Conservation (phyloP, 192 early-diverging fungal species). For the Backusella sp. region DNA sequence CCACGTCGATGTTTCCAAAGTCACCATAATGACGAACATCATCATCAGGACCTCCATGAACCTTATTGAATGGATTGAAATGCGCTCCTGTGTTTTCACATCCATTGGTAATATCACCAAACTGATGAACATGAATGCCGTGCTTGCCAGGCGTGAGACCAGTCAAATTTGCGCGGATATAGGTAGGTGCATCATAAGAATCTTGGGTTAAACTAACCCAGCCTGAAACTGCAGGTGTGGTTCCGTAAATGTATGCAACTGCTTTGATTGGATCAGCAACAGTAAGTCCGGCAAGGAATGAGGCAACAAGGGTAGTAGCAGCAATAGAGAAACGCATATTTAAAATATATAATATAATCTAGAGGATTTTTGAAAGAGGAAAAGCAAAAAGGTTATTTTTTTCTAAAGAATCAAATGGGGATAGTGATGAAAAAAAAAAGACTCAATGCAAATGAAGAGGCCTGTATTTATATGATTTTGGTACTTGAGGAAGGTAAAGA, state of each 20-base stretch:
- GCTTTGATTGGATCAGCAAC: background rate
- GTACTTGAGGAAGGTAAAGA: background rate
- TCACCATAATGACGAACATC: conserved; percentile 80
- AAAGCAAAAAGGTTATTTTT: background rate
- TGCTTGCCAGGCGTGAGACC: conserved; percentile 72
- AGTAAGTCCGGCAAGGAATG: background rate
- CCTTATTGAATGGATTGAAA: conserved; percentile 72
- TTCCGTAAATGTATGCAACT: background rate
- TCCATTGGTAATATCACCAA: conserved; percentile 76
- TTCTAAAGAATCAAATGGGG: background rate
- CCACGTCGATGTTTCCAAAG: conserved; percentile 78
- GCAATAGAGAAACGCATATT: background rate
- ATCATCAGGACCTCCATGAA: conserved; percentile 70
- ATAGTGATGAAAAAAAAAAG: background rate
- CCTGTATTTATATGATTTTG: background rate
- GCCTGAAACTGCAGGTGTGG: conserved; percentile 52
- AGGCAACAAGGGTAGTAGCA: background rate
- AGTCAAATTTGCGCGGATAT: conserved; percentile 54
- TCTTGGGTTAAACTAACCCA: conserved; percentile 72
- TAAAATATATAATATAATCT: background rate
- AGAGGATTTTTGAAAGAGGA: background rate
- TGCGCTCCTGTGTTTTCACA: conserved; percentile 80
- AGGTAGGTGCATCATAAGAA: conserved; percentile 48
- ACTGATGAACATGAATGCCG: conserved; percentile 90
- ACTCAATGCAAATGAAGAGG: background rate